phyloP scores from a whole-genome alignment of 352 stramenopile genomes.

The Phytophthora rubi region DNA sequence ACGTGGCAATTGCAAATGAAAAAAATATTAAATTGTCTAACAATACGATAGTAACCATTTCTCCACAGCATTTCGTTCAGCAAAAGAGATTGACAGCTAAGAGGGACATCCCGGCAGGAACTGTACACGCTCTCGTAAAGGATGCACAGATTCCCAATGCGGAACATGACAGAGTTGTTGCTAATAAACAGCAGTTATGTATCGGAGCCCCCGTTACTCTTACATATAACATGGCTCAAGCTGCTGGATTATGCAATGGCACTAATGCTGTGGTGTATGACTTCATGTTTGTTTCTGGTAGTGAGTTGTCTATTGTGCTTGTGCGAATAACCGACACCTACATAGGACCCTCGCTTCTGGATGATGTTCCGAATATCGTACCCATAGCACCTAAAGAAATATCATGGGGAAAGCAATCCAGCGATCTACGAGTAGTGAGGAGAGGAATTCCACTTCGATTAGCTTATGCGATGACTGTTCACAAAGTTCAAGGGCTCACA shows the following conservation, averaged over 20 bases:
- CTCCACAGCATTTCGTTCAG: background rate
- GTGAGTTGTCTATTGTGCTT: background rate
- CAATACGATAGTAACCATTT: background rate
- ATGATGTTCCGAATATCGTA: background rate
- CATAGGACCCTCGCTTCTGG: background rate
- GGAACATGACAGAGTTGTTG: background rate
- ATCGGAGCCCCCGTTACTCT: background rate
- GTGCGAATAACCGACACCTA: background rate
- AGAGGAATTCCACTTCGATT: background rate
- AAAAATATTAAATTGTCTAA: background rate
- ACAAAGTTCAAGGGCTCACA: conserved; percentile 4
- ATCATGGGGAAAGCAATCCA: conserved; percentile 1
- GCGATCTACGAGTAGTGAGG: background rate
- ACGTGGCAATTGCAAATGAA: background rate
- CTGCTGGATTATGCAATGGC: background rate
- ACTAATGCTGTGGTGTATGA: background rate
- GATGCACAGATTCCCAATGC: background rate
- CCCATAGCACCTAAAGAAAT: background rate
- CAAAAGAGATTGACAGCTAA: background rate
- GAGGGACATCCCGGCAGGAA: background rate
- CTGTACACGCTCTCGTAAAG: background rate
- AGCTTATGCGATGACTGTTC: background rate
- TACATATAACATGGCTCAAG: background rate
- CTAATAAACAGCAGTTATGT: background rate
- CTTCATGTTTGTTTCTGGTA: conserved; percentile 1